Conservation (phyloP, 1,284 basidiomycete genomes). For the Moesziomyces sp. region DNA sequence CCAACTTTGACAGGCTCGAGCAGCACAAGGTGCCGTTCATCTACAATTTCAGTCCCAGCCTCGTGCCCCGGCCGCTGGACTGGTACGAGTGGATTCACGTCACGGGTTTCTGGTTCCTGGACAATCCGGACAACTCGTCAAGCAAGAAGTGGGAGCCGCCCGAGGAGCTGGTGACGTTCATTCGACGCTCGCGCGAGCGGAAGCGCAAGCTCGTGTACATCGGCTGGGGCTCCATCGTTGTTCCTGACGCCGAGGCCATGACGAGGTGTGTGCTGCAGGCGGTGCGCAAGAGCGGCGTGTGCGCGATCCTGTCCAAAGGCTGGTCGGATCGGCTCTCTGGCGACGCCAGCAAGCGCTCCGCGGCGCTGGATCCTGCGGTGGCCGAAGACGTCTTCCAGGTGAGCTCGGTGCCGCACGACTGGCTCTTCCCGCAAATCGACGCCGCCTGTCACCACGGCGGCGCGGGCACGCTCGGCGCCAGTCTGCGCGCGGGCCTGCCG, state of each 20-base stretch:
- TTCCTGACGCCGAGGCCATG: slow-evolving; percentile 91
- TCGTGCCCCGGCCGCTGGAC: slow-evolving; percentile 77
- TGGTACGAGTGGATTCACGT: slow-evolving; percentile 99
- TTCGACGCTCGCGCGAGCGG: slow-evolving; percentile 77
- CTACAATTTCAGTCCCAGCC: slow-evolving; percentile 91
- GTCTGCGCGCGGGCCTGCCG: slow-evolving; percentile 88
- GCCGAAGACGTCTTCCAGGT: slow-evolving; percentile 77
- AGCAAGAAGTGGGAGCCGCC: slow-evolving; percentile 86
- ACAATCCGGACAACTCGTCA: slow-evolving; percentile 82
- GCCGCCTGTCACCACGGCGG: slow-evolving; percentile 97
- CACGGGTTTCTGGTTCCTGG: slow-evolving; percentile 72
- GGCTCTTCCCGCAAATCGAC: slow-evolving; percentile 92
- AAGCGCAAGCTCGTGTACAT: slow-evolving; percentile 95
- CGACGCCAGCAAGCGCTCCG: slow-evolving; percentile 28
- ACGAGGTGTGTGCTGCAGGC: slow-evolving; percentile 90
- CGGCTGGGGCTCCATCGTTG: slow-evolving; percentile 98
- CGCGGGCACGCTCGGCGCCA: slow-evolving; percentile 93
- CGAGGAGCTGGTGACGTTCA: slow-evolving; percentile 80
- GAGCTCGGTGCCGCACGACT: slow-evolving; percentile 91
- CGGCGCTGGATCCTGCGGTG: slow-evolving; percentile 73
- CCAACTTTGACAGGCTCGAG: slow-evolving; percentile 90
- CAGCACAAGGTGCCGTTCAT: slow-evolving; percentile 96
- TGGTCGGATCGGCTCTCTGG: slow-evolving; percentile 84
- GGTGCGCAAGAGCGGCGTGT: slow-evolving; percentile 80
- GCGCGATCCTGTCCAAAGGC: slow-evolving; percentile 93